phyloP scores from a whole-genome alignment of 106 monocot genomes.

The Allium cepa region DNA sequence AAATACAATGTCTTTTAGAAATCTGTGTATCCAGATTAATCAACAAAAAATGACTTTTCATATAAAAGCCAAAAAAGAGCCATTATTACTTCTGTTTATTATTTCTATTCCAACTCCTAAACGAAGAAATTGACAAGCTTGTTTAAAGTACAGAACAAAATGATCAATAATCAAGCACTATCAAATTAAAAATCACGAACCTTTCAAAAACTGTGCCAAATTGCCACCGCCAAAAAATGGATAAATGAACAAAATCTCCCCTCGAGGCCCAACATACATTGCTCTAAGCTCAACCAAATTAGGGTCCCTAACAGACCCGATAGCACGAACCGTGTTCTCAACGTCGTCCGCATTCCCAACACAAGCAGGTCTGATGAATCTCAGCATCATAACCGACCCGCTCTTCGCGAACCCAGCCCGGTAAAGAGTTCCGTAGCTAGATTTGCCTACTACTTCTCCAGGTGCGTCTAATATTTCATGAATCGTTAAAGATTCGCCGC shows the following conservation, averaged over 20 bases:
- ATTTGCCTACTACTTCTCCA: constrained; percentile 87
- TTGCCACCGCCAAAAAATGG: constrained; percentile 62
- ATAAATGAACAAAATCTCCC: constrained; percentile 89
- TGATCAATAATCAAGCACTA: not conserved
- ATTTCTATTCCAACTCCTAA: too few relatives aligned
- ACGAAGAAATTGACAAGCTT: too few relatives aligned
- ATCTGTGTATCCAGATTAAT: too few relatives aligned
- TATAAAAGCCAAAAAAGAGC: too few relatives aligned
- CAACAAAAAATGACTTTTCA: too few relatives aligned
- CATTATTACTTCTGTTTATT: too few relatives aligned
- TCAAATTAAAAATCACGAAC: constrained; percentile 18
- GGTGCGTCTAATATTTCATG: constrained; percentile 80
- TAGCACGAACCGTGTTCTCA: constrained; percentile 30
- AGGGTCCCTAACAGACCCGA: constrained; percentile 52
- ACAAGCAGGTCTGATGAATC: constrained; percentile 71
- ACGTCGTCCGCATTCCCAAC: constrained; percentile 31
- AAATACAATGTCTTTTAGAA: too few relatives aligned
- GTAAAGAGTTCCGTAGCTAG: constrained; percentile 72
- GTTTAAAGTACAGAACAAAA: too few relatives aligned
- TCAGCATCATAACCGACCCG: constrained; percentile 40
- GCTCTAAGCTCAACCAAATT: constrained; percentile 83
- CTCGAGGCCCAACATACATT: constrained; percentile 73
- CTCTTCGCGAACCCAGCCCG: constrained; percentile 33
- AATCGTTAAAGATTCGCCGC: constrained; percentile 53
- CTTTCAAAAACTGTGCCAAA: constrained; percentile 61